These are phyloP conservation scores for Mimosa pudica DNA, from an alignment of 306 rosid genomes.

Conservation along the genomic window DNA sequence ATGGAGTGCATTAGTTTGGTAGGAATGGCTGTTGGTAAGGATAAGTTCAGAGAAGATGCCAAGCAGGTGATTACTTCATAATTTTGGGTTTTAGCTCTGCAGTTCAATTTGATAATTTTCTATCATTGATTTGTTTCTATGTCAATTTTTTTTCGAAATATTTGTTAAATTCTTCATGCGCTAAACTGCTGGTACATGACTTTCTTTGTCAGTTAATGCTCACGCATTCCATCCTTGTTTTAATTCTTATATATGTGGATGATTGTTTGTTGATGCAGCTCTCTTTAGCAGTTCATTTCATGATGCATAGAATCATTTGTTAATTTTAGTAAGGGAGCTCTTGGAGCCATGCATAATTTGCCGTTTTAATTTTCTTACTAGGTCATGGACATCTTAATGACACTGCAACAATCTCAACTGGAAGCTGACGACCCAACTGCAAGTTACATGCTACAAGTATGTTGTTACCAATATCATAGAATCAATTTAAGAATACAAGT, in stretches of 20 bases:
- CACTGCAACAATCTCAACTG: conserved; percentile 87
- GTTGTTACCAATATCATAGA: conserved; percentile 23
- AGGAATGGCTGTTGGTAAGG: conserved; percentile 99
- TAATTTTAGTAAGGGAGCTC: background rate
- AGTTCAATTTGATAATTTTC: background rate
- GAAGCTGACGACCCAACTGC: conserved; percentile 96
- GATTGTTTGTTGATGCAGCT: conserved; percentile 16
- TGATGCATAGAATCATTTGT: background rate
- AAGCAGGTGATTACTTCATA: conserved; percentile 93
- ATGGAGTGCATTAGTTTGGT: conserved; percentile 99
- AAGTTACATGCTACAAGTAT: conserved; percentile 95
- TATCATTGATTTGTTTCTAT: background rate
- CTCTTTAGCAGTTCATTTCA: background rate
- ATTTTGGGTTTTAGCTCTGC: background rate
- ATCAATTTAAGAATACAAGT: conserved; percentile 19
- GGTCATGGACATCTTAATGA: conserved; percentile 98
- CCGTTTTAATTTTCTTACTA: conserved; percentile 38
- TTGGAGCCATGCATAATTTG: conserved; percentile 1
- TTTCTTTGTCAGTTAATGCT: background rate
- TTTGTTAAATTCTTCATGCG: conserved; percentile 16
- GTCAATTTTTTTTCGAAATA: background rate
- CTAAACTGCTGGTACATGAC: background rate
- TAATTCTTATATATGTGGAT: background rate
- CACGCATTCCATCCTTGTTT: background rate
- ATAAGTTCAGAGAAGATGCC: conserved; percentile 92